Evolutionary conservation across 2,329 filamentous ascomycete genomes (phyloP), one percentile per base, ranked within the genome.

Genomic region (Botryotinia narcissicola): DNA sequence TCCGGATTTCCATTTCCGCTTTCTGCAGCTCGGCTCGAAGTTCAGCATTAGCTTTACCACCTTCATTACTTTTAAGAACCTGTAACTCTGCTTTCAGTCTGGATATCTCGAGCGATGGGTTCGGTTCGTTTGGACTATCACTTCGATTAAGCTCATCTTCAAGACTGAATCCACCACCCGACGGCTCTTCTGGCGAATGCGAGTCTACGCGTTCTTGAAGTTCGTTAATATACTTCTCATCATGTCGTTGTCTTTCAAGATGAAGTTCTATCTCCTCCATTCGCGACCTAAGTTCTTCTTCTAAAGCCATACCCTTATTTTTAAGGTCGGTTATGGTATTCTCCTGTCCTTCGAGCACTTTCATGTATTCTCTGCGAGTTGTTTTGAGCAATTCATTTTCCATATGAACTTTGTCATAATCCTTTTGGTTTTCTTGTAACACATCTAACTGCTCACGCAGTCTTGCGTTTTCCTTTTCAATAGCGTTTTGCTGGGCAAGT

Each of bases 61-160:
- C 86, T 16, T 85, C 85, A 68, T 85, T 88, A 75, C 84, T 87
- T 74, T 86, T 86, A 20, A 91, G 82, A 12, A 91, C 80, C 51
- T 86, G 85, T 77, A 90, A 90, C 80, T 91, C 90, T 9, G 89
- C 87, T 78, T 87, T 88, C 66, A 91, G 82, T 48, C 89, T 86
- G 44, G 87, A 87, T 35, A 89, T 79, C n/a, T 85, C 85, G 61
- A 88, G 81, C 18, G 84, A 83, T 67, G 87, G 81, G 25, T 83
- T 83, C 37, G 86, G 85, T 73, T 84, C 84, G 16, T 57, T 20
- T 70, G 72, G 72, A 46, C 78, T 76, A 40, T 76, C 75, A 51
- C 73, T 77, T 63, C 78, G 76, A 64, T 88, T 86, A 7, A 91
- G 84, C 80, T 91, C 89, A 74, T 90, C 87, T 80, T 90, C 89